Conservation (phyloP, 495 filamentous ascomycete genomes). For the Daldinia childiae region DNA sequence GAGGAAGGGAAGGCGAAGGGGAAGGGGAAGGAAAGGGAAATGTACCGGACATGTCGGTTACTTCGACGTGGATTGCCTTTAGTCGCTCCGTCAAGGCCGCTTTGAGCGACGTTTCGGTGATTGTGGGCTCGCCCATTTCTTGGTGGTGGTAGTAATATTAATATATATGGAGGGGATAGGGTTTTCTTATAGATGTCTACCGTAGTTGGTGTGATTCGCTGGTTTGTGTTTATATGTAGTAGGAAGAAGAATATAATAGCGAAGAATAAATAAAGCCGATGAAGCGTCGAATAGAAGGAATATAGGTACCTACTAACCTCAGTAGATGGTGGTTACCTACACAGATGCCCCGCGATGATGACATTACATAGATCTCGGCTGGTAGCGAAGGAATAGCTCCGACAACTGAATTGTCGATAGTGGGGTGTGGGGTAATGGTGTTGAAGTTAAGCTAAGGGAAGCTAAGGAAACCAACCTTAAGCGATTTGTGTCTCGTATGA, state of each 20-base stretch:
- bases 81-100: slow-evolving; percentile 75
- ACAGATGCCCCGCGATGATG: slow-evolving; percentile 39
- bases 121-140: slow-evolving; percentile 63
- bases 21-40: not conserved
- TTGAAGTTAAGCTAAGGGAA: not conserved
- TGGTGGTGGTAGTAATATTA: slow-evolving; percentile 29
- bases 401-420: slow-evolving; percentile 27
- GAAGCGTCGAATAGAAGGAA: not conserved
- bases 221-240: too few relatives aligned
- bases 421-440: slow-evolving; percentile 10
- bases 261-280: not conserved
- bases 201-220: too few relatives aligned
- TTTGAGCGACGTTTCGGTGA: slow-evolving; percentile 76
- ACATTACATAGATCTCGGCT: slow-evolving; percentile 21
- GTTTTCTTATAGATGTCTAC: not conserved
- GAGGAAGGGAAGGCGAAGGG: slow-evolving; percentile 30
- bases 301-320: too few relatives aligned
- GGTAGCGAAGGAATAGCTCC: slow-evolving; percentile 5
- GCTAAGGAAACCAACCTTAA: too few relatives aligned
- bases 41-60: slow-evolving; percentile 92
- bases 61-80: slow-evolving; percentile 84
- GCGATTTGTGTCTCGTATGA: slow-evolving; percentile 1
- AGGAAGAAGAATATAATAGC: too few relatives aligned
- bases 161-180: not conserved
- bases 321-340: not conserved